phyloP scores from a whole-genome alignment of 768 basidiomycete species.

The Lactifluus volemus region DNA sequence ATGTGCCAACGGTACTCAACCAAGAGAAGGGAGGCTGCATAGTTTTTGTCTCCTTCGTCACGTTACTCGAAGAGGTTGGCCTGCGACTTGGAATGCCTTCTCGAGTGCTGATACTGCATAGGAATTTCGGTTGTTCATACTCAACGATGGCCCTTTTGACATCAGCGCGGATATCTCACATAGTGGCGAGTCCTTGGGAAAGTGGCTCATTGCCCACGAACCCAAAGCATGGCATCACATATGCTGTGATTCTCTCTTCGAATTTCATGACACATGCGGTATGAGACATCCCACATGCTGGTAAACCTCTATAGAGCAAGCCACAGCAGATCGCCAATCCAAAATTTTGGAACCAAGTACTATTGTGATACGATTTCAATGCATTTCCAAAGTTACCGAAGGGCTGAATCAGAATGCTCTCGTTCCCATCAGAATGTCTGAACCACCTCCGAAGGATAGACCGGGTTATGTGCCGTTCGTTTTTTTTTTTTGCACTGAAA shows the following conservation, averaged over 20 bases:
- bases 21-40: neutral
- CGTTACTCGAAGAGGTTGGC: conserved; percentile 4
- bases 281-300: neutral
- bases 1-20: neutral
- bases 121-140: conserved; percentile 2
- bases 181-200: neutral
- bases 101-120: neutral
- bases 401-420: neutral
- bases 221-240: conserved; percentile 7
- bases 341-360: neutral
- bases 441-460: neutral
- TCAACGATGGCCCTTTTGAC: conserved; percentile 1
- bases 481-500: neutral
- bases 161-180: conserved; percentile 3
- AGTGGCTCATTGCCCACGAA: conserved; percentile 9
- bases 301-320: neutral
- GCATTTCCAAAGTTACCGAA: neutral
- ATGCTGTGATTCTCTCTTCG: conserved; percentile 6
- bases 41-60: conserved; percentile 4
- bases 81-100: no score
- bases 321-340: neutral
- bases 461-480: neutral
- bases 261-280: conserved; percentile 5
- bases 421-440: neutral
- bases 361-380: conserved; percentile 2